Evolutionary conservation across 2,329 filamentous ascomycete species (phyloP).

Genomic region (Penicillium sp.): DNA sequence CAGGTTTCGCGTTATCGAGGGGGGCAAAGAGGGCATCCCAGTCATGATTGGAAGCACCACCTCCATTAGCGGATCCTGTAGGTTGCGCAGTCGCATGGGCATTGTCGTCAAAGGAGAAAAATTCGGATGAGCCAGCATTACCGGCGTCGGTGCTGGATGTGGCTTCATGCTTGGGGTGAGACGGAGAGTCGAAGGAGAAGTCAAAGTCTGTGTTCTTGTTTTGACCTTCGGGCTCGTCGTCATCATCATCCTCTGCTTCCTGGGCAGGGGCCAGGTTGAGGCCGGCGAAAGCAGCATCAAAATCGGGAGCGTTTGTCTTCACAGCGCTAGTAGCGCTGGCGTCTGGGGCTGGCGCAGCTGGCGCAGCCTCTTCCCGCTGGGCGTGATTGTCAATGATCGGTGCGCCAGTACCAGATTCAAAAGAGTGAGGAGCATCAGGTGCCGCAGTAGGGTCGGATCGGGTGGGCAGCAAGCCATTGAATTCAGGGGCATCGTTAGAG

Average conservation of each 20-base stretch:
- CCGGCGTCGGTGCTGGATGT: conserved; percentile 20
- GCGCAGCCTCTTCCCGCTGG: conserved; percentile 19
- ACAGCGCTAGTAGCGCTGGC: conserved; percentile 23
- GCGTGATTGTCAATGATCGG: conserved; percentile 39
- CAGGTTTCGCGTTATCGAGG: conserved; percentile 56
- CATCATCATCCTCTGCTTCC: conserved; percentile 61
- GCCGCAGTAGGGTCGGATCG: conserved; percentile 40
- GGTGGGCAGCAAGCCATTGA: conserved; percentile 41
- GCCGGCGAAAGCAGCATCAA: conserved; percentile 49
- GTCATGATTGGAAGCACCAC: conserved; percentile 61
- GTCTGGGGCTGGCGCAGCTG: background rate
- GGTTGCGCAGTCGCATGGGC: conserved; percentile 39
- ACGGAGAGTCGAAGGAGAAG: conserved; percentile 47
- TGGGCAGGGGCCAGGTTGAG: conserved; percentile 46
- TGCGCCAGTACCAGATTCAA: conserved; percentile 37
- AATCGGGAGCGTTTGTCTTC: conserved; percentile 42
- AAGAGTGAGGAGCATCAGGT: conserved; percentile 41
- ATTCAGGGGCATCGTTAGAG: conserved; percentile 34
- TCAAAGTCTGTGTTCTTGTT: conserved; percentile 44
- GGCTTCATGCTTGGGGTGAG: conserved; percentile 28
- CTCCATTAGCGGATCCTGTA: conserved; percentile 39
- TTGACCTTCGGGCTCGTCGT: conserved; percentile 53
- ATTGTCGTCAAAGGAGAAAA: conserved; percentile 40
- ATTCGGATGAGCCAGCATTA: conserved; percentile 33
- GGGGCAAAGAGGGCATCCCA: conserved; percentile 95